These are phyloP conservation scores for Verticillium isaacii DNA, from an alignment of 2,329 filamentous ascomycete species.

Conservation along the genomic window DNA sequence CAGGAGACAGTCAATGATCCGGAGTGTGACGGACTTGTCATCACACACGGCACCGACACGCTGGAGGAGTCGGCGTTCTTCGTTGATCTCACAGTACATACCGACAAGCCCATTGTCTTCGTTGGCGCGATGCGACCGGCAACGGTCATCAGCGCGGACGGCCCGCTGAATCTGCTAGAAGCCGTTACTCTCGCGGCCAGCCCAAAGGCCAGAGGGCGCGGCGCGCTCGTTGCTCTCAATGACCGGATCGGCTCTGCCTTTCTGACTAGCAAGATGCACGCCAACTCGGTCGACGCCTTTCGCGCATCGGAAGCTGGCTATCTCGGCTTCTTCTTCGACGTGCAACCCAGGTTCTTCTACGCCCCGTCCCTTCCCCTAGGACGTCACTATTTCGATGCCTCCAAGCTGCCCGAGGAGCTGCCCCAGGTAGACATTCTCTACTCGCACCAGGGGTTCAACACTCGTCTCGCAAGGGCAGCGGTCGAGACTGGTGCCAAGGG, in stretches of 20 bases:
- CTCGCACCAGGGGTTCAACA: constrained; percentile 47
- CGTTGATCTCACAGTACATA: constrained; percentile 52
- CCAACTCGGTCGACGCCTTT: constrained; percentile 61
- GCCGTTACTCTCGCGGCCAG: constrained; percentile 51
- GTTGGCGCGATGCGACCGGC: constrained; percentile 61
- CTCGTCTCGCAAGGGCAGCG: constrained; percentile 40
- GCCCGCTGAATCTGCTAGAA: constrained; percentile 57
- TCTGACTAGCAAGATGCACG: constrained; percentile 58
- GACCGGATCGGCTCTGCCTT: constrained; percentile 42
- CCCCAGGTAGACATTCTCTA: constrained; percentile 54
- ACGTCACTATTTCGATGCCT: constrained; percentile 33
- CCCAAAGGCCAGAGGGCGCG: constrained; percentile 40
- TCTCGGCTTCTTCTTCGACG: constrained; percentile 53
- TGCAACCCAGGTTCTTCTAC: constrained; percentile 57
- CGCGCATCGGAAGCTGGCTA: constrained; percentile 50
- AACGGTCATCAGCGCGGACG: constrained; percentile 58
- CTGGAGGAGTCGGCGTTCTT: constrained; percentile 62
- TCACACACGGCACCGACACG: constrained; percentile 63
- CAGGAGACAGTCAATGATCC: constrained; percentile 39
- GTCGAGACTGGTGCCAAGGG: constrained; percentile 46
- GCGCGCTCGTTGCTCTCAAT: constrained; percentile 57
- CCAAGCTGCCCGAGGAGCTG: constrained; percentile 22
- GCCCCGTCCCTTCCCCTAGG: constrained; percentile 42
- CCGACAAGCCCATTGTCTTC: constrained; percentile 53
- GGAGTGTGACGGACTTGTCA: constrained; percentile 43